Base-by-base conservation (phyloP, 306 rosid genomes). In the Cicer cuneatum region DNA sequence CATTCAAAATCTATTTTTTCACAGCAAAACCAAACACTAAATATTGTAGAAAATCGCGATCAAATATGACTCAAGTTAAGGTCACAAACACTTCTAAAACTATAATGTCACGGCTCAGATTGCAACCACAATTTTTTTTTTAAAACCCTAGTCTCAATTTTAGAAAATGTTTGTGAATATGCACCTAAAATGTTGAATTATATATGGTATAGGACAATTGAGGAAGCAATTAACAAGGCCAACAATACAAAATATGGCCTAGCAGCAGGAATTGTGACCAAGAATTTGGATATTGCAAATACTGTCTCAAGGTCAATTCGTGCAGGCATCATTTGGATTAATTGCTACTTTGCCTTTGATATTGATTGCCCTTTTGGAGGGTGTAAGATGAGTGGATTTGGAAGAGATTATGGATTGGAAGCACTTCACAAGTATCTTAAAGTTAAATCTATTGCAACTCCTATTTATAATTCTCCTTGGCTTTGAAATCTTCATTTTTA, bases 381-480 rank as follows among this genome's bases (percentile, higher is more conserved):
- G 37, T 90, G 84, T 56, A 91, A 91, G 80, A 82, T 81, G 90
- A 94, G 97, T 18, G 98, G 98, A 10, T 94, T 90, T 46, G 98
- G 98, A 19, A 90, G 84, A 71, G 98, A 91, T 63, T 78, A 53
- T 54, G 98, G 98, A 48, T 48, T 90, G 78, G 85, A 87, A 2
- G 89, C 87, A 10, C 87, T 91, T 14, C 78, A 87, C 63, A 85
- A 91, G 77, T 93, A 84, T 72, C 89, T 93, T 46, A 89, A 88
- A 70, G 83, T 85, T 33, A 94, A 94, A 77, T 83, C 95, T 67
- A 90, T 94, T 15, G 91, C 90, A 35, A 91, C 95, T 68, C 98
- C 98, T 33, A 46, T 94, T 46, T 80, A 87, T 48, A 88, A 85
- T 77, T 86, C 96, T 59, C 97, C 97, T 18, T 94, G 98, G 98